phyloP scores from a whole-genome alignment of 306 rosid species.

The Crataegus laevigata region DNA sequence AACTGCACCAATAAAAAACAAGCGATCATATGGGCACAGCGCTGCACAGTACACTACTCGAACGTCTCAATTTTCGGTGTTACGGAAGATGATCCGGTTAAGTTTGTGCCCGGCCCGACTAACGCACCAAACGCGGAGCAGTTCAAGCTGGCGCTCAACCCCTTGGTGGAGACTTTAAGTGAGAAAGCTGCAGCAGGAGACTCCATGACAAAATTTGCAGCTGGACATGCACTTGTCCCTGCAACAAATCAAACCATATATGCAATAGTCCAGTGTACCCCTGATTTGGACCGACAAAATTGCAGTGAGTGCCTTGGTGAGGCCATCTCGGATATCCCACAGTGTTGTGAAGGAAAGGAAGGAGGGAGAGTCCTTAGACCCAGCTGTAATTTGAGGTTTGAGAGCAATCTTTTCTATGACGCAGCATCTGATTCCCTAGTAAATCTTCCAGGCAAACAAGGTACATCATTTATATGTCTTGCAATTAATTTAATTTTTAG shows the following conservation, averaged over 20 bases:
- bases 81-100: background rate
- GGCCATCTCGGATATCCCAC: background rate
- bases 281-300: constrained; percentile 3
- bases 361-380: constrained; percentile 12
- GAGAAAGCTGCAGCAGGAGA: constrained; percentile 1
- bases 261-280: constrained; percentile 12
- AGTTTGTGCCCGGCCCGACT: background rate
- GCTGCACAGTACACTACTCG: background rate
- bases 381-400: constrained; percentile 19
- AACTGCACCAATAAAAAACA: background rate
- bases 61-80: background rate
- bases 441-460: background rate
- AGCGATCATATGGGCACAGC: background rate
- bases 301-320: background rate
- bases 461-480: no score
- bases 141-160: background rate
- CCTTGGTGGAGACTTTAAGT: background rate
- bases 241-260: constrained; percentile 2
- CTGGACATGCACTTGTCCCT: background rate
- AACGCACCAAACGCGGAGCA: background rate
- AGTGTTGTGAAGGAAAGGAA: background rate
- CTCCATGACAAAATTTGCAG: background rate
- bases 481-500: no score
- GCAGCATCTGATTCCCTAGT: constrained; percentile 17
- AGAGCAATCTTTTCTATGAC: background rate